Evolutionary conservation across 768 basidiomycete genomes (phyloP).

Genomic region (Candolleomyces eurysporus): DNA sequence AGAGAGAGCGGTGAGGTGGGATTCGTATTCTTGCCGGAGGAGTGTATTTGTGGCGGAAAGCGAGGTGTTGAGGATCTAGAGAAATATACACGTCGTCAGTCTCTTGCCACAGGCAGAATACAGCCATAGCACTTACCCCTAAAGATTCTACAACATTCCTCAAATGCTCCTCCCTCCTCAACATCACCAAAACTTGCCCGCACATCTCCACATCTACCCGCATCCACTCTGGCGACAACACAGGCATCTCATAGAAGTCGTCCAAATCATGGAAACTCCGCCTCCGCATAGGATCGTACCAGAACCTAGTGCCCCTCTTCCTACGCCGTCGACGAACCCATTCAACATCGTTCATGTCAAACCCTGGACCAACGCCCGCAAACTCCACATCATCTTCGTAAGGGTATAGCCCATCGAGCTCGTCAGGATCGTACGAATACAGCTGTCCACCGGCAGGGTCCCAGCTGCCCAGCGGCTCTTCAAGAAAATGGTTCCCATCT

Average conservation of each 20-base stretch:
- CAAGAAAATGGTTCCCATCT: conserved; percentile 18
- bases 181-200: conserved; percentile 70
- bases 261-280: conserved; percentile 66
- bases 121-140: conserved; percentile 35
- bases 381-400: background rate
- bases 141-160: conserved; percentile 61
- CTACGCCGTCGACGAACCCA: conserved; percentile 16
- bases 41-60: conserved; percentile 54
- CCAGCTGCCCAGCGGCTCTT: conserved; percentile 16
- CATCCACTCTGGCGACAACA: conserved; percentile 64
- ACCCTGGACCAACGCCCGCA: background rate
- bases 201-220: conserved; percentile 77
- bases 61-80: conserved; percentile 47
- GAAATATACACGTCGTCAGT: background rate
- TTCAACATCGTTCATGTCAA: conserved; percentile 6
- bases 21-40: conserved; percentile 59
- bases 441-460: background rate
- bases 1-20: conserved; percentile 46
- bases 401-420: background rate
- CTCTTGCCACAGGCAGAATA: background rate
- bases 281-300: conserved; percentile 20
- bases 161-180: conserved; percentile 65
- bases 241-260: conserved; percentile 44
- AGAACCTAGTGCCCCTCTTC: conserved; percentile 11
- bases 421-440: background rate